Evolutionary conservation across 2,329 filamentous ascomycete species (phyloP).

Genomic region (Hirsutella minnesotensis): DNA sequence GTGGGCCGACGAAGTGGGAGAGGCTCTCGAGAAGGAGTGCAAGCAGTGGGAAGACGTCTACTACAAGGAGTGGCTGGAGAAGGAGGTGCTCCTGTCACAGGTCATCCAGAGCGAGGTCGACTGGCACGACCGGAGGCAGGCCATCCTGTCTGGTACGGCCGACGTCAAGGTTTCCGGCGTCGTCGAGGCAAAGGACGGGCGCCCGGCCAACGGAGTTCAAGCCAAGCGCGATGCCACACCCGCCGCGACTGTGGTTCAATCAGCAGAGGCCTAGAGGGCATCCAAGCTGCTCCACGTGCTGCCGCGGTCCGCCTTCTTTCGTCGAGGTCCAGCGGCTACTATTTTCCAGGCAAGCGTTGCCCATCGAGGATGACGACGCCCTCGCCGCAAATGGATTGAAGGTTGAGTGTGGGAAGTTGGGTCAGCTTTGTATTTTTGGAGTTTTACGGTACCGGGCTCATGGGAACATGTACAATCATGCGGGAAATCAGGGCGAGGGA

Average conservation of each 20-base stretch:
- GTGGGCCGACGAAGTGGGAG: conserved; percentile 59
- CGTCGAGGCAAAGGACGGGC: conserved; percentile 16
- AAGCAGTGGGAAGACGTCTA: conserved; percentile 54
- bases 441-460: no score
- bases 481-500: no score
- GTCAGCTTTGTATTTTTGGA: no score
- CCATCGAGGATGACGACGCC: no score
- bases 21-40: conserved; percentile 51
- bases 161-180: conserved; percentile 29
- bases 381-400: no score
- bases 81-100: conserved; percentile 68
- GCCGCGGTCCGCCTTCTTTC: background rate
- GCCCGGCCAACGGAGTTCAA: conserved; percentile 11
- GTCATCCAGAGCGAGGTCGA: conserved; percentile 55
- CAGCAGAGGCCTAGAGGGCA: conserved; percentile 2
- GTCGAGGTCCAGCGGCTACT: background rate
- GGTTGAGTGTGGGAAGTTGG: no score
- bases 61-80: conserved; percentile 65
- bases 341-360: no score
- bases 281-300: background rate
- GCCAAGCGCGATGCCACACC: conserved; percentile 1
- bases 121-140: conserved; percentile 47
- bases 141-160: conserved; percentile 36
- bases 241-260: conserved; percentile 3
- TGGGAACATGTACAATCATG: no score